These are phyloP conservation scores for Haberlea rhodopensis DNA, from an alignment of 257 asterid genomes.

Conservation along the genomic window DNA sequence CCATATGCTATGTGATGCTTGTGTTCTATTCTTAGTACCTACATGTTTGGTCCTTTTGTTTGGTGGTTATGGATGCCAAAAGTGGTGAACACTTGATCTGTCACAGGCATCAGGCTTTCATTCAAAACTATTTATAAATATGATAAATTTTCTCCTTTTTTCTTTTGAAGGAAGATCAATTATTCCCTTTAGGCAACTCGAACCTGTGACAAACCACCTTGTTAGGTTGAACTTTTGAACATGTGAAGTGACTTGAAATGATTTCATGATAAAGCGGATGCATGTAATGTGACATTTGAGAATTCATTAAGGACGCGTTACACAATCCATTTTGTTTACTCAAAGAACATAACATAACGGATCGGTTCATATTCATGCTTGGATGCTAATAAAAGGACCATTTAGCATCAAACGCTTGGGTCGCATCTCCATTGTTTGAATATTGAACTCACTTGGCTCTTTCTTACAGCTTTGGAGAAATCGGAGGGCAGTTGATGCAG, in stretches of 20 bases:
- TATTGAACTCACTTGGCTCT: constrained; percentile 24
- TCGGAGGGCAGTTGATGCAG: constrained; percentile 72
- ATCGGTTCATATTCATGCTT: neutral
- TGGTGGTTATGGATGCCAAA: too few species aligned
- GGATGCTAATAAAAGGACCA: neutral
- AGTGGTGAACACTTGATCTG: too few species aligned
- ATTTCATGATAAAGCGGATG: neutral
- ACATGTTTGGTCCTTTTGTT: too few species aligned
- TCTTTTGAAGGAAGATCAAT: neutral
- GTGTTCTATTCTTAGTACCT: neutral
- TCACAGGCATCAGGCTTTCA: too few species aligned
- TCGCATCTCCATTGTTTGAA: neutral
- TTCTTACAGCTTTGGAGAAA: constrained; percentile 83
- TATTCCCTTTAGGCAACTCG: neutral
- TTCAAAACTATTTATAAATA: too few species aligned
- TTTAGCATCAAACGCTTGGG: neutral
- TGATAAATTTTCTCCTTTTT: neutral
- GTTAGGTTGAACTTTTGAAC: neutral
- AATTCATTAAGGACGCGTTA: neutral
- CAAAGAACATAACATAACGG: neutral
- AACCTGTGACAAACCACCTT: neutral
- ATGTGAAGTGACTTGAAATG: neutral
- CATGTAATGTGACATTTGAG: neutral
- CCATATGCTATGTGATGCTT: neutral
- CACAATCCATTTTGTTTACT: neutral